These are phyloP conservation scores for Didymella keratinophila DNA, from an alignment of 2,329 filamentous ascomycete genomes.

Conservation along the genomic window DNA sequence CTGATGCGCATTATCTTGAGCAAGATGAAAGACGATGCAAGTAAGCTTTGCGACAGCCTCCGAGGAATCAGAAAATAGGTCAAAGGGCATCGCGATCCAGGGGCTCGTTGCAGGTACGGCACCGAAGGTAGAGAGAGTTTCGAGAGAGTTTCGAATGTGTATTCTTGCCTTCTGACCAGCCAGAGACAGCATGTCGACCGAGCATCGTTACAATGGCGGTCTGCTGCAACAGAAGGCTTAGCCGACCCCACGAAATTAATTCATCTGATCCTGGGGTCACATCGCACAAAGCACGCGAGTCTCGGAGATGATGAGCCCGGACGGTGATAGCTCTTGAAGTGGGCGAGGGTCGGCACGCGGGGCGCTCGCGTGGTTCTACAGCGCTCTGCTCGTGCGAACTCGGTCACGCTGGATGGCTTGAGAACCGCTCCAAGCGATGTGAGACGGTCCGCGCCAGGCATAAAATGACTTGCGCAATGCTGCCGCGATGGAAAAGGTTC, in stretches of 20 bases:
- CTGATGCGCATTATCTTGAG: not conserved
- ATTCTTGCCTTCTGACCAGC: not conserved
- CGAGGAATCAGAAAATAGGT: not conserved
- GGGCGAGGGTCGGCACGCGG: conserved; percentile 10
- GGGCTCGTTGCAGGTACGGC: not conserved
- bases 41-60: not conserved
- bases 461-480: not conserved
- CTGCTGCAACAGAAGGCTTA: conserved; percentile 5
- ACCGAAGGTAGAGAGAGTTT: not conserved
- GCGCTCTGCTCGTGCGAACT: not conserved
- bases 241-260: conserved; percentile 3
- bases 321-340: conserved; percentile 3
- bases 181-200: not conserved
- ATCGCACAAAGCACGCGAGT: conserved; percentile 14
- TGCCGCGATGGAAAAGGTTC: not conserved
- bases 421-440: not conserved
- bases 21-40: not conserved
- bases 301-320: conserved; percentile 1
- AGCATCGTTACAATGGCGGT: not conserved
- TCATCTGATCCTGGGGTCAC: conserved; percentile 13
- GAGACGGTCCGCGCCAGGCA: not conserved
- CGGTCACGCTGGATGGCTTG: not conserved
- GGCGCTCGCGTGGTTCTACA: conserved; percentile 9
- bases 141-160: not conserved
- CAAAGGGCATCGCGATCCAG: not conserved